Evolutionary conservation across 768 basidiomycete genomes (phyloP), one percentile per base, ranked within the genome.

Genomic region (Chalciporus sphaerocephalus): DNA sequence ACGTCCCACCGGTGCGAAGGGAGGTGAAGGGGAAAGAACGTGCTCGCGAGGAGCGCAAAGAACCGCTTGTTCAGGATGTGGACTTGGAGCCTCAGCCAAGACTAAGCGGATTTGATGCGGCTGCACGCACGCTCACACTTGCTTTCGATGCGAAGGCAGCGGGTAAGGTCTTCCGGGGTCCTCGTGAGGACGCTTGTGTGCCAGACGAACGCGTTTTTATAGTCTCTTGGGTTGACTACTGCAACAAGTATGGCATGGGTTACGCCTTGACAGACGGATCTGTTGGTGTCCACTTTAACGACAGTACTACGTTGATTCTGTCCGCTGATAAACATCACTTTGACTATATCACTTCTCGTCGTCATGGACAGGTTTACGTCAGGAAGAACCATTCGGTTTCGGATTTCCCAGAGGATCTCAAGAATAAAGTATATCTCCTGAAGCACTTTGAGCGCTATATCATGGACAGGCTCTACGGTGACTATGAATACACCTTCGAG

Each of bases 161-260:
- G 4, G 85, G 86, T 1, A 74, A 72, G 44, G 57, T 86, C n/a
- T 90, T 87, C 70, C 72, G 78, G 8, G 78, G 87, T 50, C 81
- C 84, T 3, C 69, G 78, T 38, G 70, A 74, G 35, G 81, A 81
- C 22, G 65, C 65, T 12, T 70, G 68, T 27, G 55, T 90, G 2
- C 75, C 74, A 0, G 75, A 81, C 15, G 87, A 91, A 47, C 76
- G 76, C 42, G 86, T 95, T 36, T 98, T 97, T 68, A 92, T 99
- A 52, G 90, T 88, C 3, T 90, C 89, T n/a, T 98, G 96, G 96
- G 87, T 98, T 33, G 96, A 98, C 65, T 98, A 98, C 61, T 95
- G 92, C 64, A 91, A 93, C 68, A 97, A 97, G 74, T 99, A 97
- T 67, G 96, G 95, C n/a, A 98, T 97, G 90, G 96, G 95, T 1